Conservation (phyloP, 108 stramenopile genomes). For the Fragilariopsis cylindrus region DNA sequence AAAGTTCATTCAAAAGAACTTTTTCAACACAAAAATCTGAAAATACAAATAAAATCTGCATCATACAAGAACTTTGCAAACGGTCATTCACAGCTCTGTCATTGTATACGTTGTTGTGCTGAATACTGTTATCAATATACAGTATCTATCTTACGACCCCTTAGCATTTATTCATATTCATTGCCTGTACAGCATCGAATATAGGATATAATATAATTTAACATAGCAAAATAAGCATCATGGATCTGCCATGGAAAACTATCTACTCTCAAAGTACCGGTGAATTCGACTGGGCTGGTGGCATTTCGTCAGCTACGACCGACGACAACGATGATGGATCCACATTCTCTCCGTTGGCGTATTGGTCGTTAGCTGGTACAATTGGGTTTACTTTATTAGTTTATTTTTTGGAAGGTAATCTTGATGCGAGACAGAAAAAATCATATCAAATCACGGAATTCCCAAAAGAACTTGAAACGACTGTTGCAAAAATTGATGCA, state of each 20-base stretch:
- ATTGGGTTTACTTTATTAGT: slow-evolving; percentile 75
- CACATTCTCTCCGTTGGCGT: slow-evolving; percentile 18
- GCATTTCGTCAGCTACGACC: slow-evolving; percentile 11
- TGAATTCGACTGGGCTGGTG: slow-evolving; percentile 9
- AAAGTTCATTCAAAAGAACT: too few relatives aligned
- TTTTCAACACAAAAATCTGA: too few relatives aligned
- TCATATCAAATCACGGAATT: slow-evolving; percentile 73
- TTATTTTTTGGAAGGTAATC: slow-evolving; percentile 62
- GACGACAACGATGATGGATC: slow-evolving; percentile 8
- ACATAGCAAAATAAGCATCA: neutral
- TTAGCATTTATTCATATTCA: too few relatives aligned
- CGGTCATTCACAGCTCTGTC: too few relatives aligned
- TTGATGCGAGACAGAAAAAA: slow-evolving; percentile 70
- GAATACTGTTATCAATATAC: too few relatives aligned
- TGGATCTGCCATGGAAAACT: slow-evolving; percentile 45
- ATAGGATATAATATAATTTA: too few relatives aligned
- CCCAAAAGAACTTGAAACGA: slow-evolving; percentile 59
- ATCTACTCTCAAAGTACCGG: slow-evolving; percentile 39
- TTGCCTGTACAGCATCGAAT: too few relatives aligned
- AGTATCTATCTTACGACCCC: too few relatives aligned
- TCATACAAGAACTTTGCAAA: too few relatives aligned
- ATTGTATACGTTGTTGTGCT: too few relatives aligned
- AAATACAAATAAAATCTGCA: too few relatives aligned
- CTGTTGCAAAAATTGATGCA: slow-evolving; percentile 70
- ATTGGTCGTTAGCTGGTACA: slow-evolving; percentile 64